phyloP scores from a whole-genome alignment of 139 green algal genomes.

The Tetratostichococcus sp. region DNA sequence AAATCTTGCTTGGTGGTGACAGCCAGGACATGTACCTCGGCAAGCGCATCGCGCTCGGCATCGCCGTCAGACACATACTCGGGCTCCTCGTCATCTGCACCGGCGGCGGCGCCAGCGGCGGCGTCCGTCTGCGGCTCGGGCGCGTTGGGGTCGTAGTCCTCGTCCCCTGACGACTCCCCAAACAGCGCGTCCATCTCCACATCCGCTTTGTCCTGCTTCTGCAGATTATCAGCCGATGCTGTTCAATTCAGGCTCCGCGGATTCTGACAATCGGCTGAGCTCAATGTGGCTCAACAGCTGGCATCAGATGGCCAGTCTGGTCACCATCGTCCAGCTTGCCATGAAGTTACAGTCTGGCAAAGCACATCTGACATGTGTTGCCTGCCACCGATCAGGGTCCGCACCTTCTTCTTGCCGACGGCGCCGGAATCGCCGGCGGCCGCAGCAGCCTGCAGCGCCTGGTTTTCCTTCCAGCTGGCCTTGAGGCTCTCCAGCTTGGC shows the following conservation, averaged over 20 bases:
- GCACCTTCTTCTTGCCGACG: background rate
- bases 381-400: too few relatives aligned
- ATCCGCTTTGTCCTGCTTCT: background rate
- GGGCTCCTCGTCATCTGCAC: constrained; percentile 2
- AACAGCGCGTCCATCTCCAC: constrained; percentile 6
- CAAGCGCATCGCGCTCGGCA: background rate
- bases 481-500: constrained; percentile 31
- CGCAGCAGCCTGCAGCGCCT: constrained; percentile 23
- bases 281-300: too few relatives aligned
- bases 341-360: too few relatives aligned
- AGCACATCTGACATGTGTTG: too few relatives aligned
- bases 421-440: background rate
- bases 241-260: background rate
- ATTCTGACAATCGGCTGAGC: background rate
- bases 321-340: too few relatives aligned
- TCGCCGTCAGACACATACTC: constrained; percentile 8
- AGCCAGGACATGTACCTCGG: background rate
- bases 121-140: constrained; percentile 10
- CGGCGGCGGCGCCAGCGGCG: background rate
- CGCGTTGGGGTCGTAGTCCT: constrained; percentile 13
- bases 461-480: constrained; percentile 24
- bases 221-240: too few relatives aligned
- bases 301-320: too few relatives aligned
- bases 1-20: too few relatives aligned
- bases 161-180: constrained; percentile 7